Evolutionary conservation across 805 yeast genomes (phyloP).

Genomic region (Metschnikowia kunwiensis): DNA sequence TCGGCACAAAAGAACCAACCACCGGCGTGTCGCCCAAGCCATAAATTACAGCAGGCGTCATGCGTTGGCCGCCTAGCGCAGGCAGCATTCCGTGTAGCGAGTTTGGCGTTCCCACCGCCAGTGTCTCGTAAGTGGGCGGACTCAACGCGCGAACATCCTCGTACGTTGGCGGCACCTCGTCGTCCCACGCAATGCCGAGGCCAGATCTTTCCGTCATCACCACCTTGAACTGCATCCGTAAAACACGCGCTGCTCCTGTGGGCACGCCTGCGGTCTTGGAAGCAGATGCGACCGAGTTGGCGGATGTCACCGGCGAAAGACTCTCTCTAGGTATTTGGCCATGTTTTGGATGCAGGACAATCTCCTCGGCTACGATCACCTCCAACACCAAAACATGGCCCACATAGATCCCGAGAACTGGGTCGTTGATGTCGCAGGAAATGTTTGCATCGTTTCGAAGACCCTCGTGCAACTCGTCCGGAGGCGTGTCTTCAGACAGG

Average conservation of each 20-base stretch:
- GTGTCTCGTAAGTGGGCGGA: conserved; percentile 75
- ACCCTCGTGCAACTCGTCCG: conserved; percentile 26
- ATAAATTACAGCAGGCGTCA: conserved; percentile 37
- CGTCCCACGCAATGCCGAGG: conserved; percentile 96
- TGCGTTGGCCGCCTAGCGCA: conserved; percentile 12
- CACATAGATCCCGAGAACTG: conserved; percentile 72
- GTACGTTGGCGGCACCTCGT: conserved; percentile 97
- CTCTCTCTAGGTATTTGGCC: conserved; percentile 9
- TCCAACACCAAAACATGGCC: conserved; percentile 78
- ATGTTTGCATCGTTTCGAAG: conserved; percentile 48
- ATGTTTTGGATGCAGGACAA: conserved; percentile 40
- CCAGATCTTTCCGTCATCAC: conserved; percentile 87
- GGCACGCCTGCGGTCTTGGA: conserved; percentile 55
- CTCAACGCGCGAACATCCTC: conserved; percentile 77
- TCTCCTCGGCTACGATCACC: conserved; percentile 91
- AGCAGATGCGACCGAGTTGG: conserved; percentile 16
- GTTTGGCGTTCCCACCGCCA: conserved; percentile 30
- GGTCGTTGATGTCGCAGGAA: conserved; percentile 80
- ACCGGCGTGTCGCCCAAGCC: conserved; percentile 46
- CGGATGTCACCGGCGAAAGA: conserved; percentile 28
- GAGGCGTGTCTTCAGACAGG: conserved; percentile 35
- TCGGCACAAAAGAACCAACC: conserved; percentile 21
- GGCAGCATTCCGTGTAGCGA: conserved; percentile 33
- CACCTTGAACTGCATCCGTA: conserved; percentile 92
- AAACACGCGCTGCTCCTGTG: conserved; percentile 92